These are phyloP conservation scores for Pelargonium myrrhifolium DNA, from an alignment of 441 rosid species.

Conservation along the genomic window DNA sequence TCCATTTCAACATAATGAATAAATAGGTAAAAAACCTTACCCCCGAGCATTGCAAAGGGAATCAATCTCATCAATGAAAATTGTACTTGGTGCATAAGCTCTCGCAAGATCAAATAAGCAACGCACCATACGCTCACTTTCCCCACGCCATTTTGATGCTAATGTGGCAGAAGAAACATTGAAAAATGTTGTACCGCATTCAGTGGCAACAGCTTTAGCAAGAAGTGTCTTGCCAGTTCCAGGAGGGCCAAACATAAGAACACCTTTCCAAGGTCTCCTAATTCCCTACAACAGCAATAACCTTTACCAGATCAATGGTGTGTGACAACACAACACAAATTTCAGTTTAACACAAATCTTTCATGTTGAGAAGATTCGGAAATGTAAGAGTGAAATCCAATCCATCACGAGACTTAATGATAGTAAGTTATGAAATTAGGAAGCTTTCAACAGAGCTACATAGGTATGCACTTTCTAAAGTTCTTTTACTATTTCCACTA, in stretches of 20 bases:
- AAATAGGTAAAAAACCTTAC: conserved; percentile 28
- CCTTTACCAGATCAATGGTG: not conserved
- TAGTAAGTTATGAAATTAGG: not conserved
- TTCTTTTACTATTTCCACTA: no score
- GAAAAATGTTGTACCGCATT: conserved; percentile 67
- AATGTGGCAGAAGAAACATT: conserved; percentile 80
- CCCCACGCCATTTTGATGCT: conserved; percentile 89
- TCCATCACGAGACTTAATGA: not conserved
- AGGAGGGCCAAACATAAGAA: conserved; percentile 91
- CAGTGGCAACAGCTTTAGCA: conserved; percentile 82
- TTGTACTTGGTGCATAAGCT: conserved; percentile 84
- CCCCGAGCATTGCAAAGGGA: conserved; percentile 78
- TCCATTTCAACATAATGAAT: not conserved
- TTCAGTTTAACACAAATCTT: not conserved
- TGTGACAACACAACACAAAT: not conserved
- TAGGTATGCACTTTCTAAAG: no score
- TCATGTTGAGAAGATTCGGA: not conserved
- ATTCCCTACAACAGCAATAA: conserved; percentile 47
- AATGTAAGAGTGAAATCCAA: not conserved
- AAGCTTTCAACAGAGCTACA: no score
- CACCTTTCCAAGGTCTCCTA: conserved; percentile 88
- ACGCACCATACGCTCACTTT: conserved; percentile 87
- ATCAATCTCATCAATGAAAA: conserved; percentile 80
- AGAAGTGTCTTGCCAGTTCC: conserved; percentile 82
- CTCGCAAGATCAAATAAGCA: conserved; percentile 84